Evolutionary conservation across 106 monocot genomes (phyloP).

Genomic region (Phalaenopsis aphrodite): DNA sequence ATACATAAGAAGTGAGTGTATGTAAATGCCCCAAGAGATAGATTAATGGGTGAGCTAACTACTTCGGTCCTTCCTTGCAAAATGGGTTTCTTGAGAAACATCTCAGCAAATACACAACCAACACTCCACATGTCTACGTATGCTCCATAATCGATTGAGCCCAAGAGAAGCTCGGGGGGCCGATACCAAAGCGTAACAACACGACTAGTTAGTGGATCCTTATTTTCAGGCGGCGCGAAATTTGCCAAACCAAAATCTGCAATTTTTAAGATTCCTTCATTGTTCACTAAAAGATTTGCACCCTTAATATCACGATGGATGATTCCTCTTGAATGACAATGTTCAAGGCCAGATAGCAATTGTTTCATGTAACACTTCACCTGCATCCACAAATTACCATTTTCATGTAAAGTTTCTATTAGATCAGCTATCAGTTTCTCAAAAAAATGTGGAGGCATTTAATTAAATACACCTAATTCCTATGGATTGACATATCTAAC

Average conservation of each 20-base stretch:
- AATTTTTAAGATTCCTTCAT: conserved; percentile 61
- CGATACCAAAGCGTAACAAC: conserved; percentile 78
- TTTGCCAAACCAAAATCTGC: conserved; percentile 72
- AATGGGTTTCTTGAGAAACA: conserved; percentile 51
- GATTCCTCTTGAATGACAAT: conserved; percentile 62
- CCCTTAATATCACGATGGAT: conserved; percentile 77
- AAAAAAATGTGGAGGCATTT: background rate
- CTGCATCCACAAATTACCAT: conserved; percentile 19
- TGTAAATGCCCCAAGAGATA: background rate
- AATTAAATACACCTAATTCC: no score
- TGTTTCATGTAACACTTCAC: conserved; percentile 71
- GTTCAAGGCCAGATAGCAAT: conserved; percentile 57
- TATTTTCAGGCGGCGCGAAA: conserved; percentile 25
- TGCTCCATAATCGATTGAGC: conserved; percentile 57
- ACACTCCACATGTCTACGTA: conserved; percentile 72
- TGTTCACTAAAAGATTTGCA: conserved; percentile 63
- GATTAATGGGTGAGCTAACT: background rate
- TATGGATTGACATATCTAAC: no score
- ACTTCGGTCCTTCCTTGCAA: conserved; percentile 76
- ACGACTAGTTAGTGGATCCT: conserved; percentile 56
- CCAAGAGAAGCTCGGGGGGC: conserved; percentile 66
- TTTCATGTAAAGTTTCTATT: background rate
- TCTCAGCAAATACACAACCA: conserved; percentile 69
- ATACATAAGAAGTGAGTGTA: no score
- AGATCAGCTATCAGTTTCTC: background rate